Evolutionary conservation across 1,284 basidiomycete species (phyloP).

Genomic region (Phellinidium pouzarii): DNA sequence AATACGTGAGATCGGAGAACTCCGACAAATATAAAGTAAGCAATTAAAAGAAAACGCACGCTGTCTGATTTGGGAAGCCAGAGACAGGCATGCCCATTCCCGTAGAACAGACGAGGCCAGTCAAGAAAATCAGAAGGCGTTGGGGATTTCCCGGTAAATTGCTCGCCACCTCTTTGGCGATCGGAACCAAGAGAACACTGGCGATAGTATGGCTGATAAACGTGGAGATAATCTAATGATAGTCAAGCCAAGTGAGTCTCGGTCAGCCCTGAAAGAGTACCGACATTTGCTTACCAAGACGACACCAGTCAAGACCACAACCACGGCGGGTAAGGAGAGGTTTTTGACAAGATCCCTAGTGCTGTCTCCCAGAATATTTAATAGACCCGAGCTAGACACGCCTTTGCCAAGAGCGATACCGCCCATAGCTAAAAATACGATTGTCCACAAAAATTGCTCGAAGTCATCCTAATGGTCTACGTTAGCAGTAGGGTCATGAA

Average conservation of each 20-base stretch:
- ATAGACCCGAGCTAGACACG: slow-evolving; percentile 83
- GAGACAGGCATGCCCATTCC: slow-evolving; percentile 99
- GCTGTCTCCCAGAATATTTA: slow-evolving; percentile 68
- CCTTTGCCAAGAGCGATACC: slow-evolving; percentile 96
- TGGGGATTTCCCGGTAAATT: slow-evolving; percentile 60
- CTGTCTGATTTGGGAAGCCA: slow-evolving; percentile 95
- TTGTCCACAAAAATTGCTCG: slow-evolving; percentile 90
- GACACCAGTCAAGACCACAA: slow-evolving; percentile 76
- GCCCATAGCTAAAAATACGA: slow-evolving; percentile 97
- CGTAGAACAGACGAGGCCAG: slow-evolving; percentile 86
- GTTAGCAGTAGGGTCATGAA: slow-evolving; percentile 9
- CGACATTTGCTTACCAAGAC: slow-evolving; percentile 65
- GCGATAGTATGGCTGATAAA: slow-evolving; percentile 98
- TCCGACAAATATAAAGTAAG: slow-evolving; percentile 17
- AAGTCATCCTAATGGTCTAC: slow-evolving; percentile 71
- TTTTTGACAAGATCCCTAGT: slow-evolving; percentile 71
- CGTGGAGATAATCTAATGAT: slow-evolving; percentile 64
- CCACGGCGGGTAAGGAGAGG: slow-evolving; percentile 72
- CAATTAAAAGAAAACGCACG: slow-evolving; percentile 47
- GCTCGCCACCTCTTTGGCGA: slow-evolving; percentile 85
- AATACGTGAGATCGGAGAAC: slow-evolving; percentile 11
- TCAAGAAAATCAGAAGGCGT: slow-evolving; percentile 86
- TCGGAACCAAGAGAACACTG: slow-evolving; percentile 91
- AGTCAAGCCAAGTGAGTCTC: slow-evolving; percentile 15
- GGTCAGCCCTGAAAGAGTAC: slow-evolving; percentile 22